Conservation (phyloP, 2,329 filamentous ascomycete species). For the Aspergillus fijiensis region DNA sequence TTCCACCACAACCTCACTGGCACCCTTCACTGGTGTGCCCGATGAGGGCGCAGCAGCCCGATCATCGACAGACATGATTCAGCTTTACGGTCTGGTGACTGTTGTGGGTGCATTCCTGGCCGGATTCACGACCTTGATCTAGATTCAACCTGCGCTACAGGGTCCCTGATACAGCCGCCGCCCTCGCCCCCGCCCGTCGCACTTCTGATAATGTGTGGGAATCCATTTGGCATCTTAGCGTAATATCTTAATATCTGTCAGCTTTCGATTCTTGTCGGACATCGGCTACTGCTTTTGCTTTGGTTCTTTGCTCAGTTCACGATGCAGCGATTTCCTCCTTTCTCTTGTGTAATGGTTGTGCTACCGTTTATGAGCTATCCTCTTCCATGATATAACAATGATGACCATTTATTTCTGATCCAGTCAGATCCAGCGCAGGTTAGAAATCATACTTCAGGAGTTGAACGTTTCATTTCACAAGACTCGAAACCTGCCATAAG, state of each 20-base stretch:
- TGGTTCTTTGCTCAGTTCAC: not conserved
- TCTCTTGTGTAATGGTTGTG: not conserved
- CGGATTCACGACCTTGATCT: slow-evolving; percentile 58
- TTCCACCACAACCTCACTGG: slow-evolving; percentile 33
- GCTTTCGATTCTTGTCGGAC: not conserved
- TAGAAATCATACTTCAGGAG: no score
- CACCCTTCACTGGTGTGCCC: slow-evolving; percentile 33
- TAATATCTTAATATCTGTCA: not conserved
- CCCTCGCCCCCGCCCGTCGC: not conserved
- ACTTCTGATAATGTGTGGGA: not conserved
- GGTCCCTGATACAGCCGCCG: not conserved
- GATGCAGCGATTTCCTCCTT: not conserved
- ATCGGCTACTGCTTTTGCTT: not conserved
- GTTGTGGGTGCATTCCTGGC: slow-evolving; percentile 57
- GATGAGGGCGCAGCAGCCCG: slow-evolving; percentile 35
- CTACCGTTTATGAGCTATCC: not conserved
- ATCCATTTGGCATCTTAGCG: not conserved
- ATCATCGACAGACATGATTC: slow-evolving; percentile 51
- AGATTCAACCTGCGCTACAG: slow-evolving; percentile 19
- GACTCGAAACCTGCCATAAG: no score
- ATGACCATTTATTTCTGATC: not conserved
- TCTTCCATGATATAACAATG: not conserved
- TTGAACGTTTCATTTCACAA: no score
- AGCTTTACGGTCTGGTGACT: slow-evolving; percentile 56
- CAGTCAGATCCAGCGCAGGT: not conserved